A percentile compares a stretch with the other conserved stretches of the same genome.
Evolutionary conservation across 1,139 yeast species (phyloP).

Genomic region (Pneumocystis carinii): DNA sequence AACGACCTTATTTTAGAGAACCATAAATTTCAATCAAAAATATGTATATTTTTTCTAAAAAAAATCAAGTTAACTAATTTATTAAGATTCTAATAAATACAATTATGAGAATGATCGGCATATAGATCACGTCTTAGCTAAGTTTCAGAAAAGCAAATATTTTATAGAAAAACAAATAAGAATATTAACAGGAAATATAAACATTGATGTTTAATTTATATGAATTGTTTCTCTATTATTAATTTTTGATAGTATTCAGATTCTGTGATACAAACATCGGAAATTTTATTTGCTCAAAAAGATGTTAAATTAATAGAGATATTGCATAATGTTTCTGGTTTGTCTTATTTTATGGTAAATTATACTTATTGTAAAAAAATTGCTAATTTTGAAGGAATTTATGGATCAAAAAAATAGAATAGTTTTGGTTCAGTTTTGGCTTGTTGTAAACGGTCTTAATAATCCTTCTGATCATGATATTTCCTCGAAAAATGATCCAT

Average conservation of each 20-base stretch:
- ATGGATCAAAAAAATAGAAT: conserved; percentile 37
- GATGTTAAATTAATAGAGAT: conserved; percentile 29
- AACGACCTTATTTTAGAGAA: conserved; percentile 28
- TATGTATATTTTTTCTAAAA: neutral
- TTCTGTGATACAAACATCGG: conserved; percentile 11
- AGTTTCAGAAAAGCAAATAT: conserved; percentile 15
- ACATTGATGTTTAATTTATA: conserved; percentile 15
- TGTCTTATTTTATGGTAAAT: conserved; percentile 31
- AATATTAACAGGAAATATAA: conserved; percentile 19
- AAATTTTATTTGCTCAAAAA: conserved; percentile 19
- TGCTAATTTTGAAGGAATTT: conserved; percentile 26
- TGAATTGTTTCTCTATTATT: conserved; percentile 13
- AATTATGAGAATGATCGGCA: conserved; percentile 20
- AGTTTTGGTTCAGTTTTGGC: conserved; percentile 45
- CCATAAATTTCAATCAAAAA: conserved; percentile 16
- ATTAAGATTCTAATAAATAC: conserved; percentile 21
- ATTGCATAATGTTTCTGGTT: conserved; percentile 33
- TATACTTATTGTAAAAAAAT: neutral
- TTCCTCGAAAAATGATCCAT: conserved; percentile 15
- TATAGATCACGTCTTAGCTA: conserved; percentile 15
- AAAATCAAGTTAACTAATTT: conserved; percentile 8
- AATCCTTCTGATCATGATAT: conserved; percentile 50
- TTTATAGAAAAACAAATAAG: conserved; percentile 16
- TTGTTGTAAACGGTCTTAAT: conserved; percentile 48
- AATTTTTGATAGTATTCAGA: conserved; percentile 15